Evolutionary conservation across 306 rosid species (phyloP).

Genomic region (Pyrus communis): DNA sequence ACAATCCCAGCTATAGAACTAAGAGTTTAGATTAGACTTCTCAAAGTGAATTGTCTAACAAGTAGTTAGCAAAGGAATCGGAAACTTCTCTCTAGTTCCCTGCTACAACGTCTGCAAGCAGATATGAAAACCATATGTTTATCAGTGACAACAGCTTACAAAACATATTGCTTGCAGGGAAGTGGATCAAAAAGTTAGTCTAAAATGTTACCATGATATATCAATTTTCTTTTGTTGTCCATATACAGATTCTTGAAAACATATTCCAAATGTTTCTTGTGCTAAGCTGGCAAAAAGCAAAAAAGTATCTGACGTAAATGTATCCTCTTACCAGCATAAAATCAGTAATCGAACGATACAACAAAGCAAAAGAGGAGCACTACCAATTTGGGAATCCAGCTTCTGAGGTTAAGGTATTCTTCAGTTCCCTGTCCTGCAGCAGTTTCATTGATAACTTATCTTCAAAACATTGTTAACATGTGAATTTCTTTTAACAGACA

Average conservation of each 20-base stretch:
- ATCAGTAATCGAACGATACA: conserved; percentile 69
- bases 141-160: background rate
- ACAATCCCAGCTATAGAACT: background rate
- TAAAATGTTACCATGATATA: background rate
- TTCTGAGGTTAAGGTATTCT: conserved; percentile 78
- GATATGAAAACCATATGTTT: background rate
- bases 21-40: background rate
- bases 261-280: background rate
- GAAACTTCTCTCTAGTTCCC: background rate
- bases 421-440: background rate
- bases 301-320: conserved; percentile 16
- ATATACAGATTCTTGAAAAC: background rate
- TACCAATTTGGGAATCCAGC: conserved; percentile 42
- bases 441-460: background rate
- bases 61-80: background rate
- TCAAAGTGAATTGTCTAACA: background rate
- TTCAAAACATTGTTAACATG: background rate
- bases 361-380: conserved; percentile 65
- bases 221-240: background rate
- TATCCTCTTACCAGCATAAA: conserved; percentile 58
- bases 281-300: background rate
- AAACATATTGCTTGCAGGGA: background rate
- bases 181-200: background rate
- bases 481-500: background rate
- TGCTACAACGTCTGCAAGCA: background rate